Evolutionary conservation across 2,329 filamentous ascomycete genomes (phyloP), one percentile per base, ranked within the genome.

Genomic region (Cadophora malorum): DNA sequence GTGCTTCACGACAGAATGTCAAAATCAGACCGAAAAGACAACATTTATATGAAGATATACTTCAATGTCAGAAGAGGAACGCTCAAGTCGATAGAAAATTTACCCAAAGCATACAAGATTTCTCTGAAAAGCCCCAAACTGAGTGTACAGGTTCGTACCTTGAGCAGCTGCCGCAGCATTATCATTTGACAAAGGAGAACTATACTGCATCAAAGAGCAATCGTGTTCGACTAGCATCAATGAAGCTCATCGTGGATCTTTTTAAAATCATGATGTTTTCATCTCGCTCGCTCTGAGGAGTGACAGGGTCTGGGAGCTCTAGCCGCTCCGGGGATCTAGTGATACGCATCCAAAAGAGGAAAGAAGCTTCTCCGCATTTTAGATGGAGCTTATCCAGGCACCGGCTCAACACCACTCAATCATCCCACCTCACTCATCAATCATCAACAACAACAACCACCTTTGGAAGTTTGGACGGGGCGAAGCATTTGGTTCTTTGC

Each of bases 341-440:
- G 31, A n/a, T 9, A n/a, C 55, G 38, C 14, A 35, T 52, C 67
- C 65, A 38, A 66, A 71, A 66, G 16, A 66, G 70, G 71, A 68
- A 72, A 73, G 61, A 64, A 72, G 70, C 70, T 72, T 70, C 63
- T 70, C 70, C 68, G 67, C 70, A 64, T 67, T 67, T 65, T 7
- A 56, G 47, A 53, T 35, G 31, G 64, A 55, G 56, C 45, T 53
- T 38, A 52, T n/a, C 55, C n/a, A 35, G 55, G 33, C 52, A 55
- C 52, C 31, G 28, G 7, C 53, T 19, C 19, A 33, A 58, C 55
- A 38, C n/a, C n/a, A 58, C 31, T 58, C 31, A 23, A 23, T 25
- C 47, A 64, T 28, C 49, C 55, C 61, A 25, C 41, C 47, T 45
- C 49, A 28, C 38, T 56, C 53, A 14, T 41, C 45, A 9, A 28